Evolutionary conservation across 2,329 filamentous ascomycete genomes (phyloP), one percentile per base, ranked within the genome.

Genomic region (Chlorencoelia australis): DNA sequence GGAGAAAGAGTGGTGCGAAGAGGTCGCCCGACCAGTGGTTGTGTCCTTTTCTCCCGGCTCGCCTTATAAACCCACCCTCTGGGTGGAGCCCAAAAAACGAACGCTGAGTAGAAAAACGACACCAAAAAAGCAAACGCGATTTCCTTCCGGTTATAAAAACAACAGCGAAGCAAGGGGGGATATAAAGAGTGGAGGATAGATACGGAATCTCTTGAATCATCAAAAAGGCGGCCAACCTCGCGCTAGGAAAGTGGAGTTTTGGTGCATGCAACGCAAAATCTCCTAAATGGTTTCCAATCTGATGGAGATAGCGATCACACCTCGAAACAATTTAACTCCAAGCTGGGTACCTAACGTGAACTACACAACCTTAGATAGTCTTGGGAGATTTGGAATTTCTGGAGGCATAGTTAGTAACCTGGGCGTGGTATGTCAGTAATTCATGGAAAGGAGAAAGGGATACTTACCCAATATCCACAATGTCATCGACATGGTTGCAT

Each of bases 401-500:
- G 48, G 45, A 39, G 39, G 16, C 11, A 50, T 47, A 46, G 49
- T 30, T 42, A 41, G 49, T 30, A 18, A 35, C 27, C 28, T 34
- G 14, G 20, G 31, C 38, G 33, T 28, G 34, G 44, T 49, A 49
- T 49, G 47, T 45, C 39, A 38, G 41, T 48, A 31, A 40, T 11
- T 29, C 19, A 29, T 14, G 29, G 27, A 39, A 30, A 26, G 19
- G 14, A 32, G 11, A 37, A 40, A 29, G 40, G 27, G 30, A 45
- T n/a, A n/a, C 51, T 37, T 48, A 56, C 54, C 75, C 81, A 63
- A 85, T 78, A 60, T 91, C 86, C 65, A 85, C 81, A 65, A 95
- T 78, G 64, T 95, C 88, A 73, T 95, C 88, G 58, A 95, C 82
- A 69, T 94, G 88, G 67, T 94, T 95, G 72, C 86, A 94, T 81